Evolutionary conservation across 306 rosid species (phyloP).

Genomic region (Trichosanthes truncata): DNA sequence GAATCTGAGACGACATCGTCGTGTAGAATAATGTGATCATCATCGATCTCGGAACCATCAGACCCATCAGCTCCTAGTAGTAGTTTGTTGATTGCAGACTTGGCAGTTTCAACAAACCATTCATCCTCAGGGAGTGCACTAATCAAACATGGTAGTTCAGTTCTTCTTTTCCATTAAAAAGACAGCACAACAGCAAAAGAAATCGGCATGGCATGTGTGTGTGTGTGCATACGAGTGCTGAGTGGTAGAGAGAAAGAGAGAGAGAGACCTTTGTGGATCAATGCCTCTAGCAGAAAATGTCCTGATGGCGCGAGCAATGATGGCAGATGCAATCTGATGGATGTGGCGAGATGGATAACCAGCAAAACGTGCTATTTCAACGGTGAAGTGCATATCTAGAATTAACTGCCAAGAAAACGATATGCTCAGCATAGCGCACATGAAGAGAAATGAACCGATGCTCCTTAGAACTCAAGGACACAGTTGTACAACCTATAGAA

Average conservation of each 20-base stretch:
- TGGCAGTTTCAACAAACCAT: constrained; percentile 92
- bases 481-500: no score
- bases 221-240: background rate
- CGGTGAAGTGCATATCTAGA: constrained; percentile 98
- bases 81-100: constrained; percentile 66
- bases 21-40: constrained; percentile 51
- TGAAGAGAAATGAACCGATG: background rate
- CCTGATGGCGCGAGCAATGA: constrained; percentile 81
- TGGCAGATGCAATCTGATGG: constrained; percentile 87
- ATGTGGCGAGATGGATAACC: constrained; percentile 82
- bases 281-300: constrained; percentile 83
- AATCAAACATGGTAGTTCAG: constrained; percentile 8
- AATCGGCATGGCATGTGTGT: background rate
- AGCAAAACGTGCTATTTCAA: constrained; percentile 86
- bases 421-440: background rate
- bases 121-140: constrained; percentile 94
- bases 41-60: constrained; percentile 63
- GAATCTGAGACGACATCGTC: constrained; percentile 51
- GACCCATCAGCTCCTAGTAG: constrained; percentile 68
- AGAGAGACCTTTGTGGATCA: constrained; percentile 58
- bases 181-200: background rate
- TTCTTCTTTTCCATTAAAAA: background rate
- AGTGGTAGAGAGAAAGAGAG: constrained; percentile 12
- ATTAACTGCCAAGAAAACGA: constrained; percentile 51
- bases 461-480: no score